A percentile compares a stretch with the other conserved stretches of the same genome.
Evolutionary conservation across 257 asterid species (phyloP).

Genomic region (Solanum lycopersicoides): DNA sequence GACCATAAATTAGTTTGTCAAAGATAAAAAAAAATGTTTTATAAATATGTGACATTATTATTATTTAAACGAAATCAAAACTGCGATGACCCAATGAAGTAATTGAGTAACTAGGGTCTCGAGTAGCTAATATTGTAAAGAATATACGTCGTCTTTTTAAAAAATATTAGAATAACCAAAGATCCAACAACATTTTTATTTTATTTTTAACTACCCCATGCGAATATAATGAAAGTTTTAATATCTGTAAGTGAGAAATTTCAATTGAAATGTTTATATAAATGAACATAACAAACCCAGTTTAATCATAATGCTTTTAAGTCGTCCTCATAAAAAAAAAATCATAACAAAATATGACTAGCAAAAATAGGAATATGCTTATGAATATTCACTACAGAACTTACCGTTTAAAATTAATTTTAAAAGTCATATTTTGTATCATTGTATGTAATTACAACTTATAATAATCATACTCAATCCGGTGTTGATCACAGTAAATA

Average conservation of each 20-base stretch:
- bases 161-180: neutral
- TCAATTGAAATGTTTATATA: neutral
- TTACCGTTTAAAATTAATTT: neutral
- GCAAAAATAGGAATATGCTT: neutral
- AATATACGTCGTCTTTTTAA: neutral
- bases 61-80: neutral
- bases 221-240: neutral
- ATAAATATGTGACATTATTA: no score
- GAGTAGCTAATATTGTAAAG: neutral
- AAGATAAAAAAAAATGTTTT: no score
- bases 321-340: neutral
- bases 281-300: neutral
- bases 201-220: neutral
- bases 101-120: neutral
- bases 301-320: neutral
- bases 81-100: neutral
- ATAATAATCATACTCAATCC: no score
- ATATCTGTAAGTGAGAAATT: neutral
- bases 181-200: neutral
- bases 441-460: neutral
- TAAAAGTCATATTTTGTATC: neutral
- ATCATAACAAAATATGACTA: neutral
- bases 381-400: neutral
- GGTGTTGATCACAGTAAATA: neutral
- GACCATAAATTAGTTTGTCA: no score